These are phyloP conservation scores for barley (Hordeum vulgare) DNA, from an alignment of 176 grass and related monocot species.

Conservation along the genomic window DNA sequence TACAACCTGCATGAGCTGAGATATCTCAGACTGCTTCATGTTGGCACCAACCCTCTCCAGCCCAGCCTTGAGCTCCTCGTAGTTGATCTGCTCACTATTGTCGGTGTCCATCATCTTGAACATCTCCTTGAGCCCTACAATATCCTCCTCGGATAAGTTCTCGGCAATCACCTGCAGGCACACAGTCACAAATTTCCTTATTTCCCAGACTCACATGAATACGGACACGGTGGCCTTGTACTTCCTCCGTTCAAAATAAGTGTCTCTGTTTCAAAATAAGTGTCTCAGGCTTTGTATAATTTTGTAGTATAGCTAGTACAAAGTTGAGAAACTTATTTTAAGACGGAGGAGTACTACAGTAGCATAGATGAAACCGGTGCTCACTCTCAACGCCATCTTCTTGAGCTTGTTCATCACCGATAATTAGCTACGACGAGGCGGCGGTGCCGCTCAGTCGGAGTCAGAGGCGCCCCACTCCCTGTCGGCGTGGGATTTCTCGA, in stretches of 20 bases:
- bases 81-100: conserved; percentile 55
- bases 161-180: conserved; percentile 41
- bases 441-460: no score
- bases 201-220: not conserved
- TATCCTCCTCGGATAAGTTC: conserved; percentile 53
- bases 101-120: conserved; percentile 64
- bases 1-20: conserved; percentile 52
- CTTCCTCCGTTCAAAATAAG: no score
- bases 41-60: conserved; percentile 37
- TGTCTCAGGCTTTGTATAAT: no score
- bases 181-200: not conserved
- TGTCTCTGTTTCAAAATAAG: no score
- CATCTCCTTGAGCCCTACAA: conserved; percentile 51
- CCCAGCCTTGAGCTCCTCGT: conserved; percentile 50
- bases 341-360: no score
- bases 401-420: conserved; percentile 56
- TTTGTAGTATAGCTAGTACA: no score
- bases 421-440: no score
- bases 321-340: no score
- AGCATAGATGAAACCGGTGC: not conserved
- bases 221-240: not conserved
- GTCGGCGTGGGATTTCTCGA: no score
- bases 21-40: conserved; percentile 42
- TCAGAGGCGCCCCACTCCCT: no score
- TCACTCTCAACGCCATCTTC: conserved; percentile 54